Evolutionary conservation across 495 filamentous ascomycete genomes (phyloP).

Genomic region (Talaromyces adpressus): DNA sequence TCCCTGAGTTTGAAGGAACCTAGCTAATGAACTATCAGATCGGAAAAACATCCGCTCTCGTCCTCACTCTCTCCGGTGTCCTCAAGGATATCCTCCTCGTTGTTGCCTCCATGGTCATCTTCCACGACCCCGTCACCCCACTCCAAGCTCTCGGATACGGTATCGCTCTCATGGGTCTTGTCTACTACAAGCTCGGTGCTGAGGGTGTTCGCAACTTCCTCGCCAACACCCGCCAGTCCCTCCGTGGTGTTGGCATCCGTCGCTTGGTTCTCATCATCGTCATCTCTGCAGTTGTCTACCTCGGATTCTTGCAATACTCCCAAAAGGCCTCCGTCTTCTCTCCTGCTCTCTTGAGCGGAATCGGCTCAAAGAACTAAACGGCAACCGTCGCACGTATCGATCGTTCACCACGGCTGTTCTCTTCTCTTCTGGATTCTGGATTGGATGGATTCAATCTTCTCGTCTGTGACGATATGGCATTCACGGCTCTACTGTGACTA

Average conservation of each 20-base stretch:
- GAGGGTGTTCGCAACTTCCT: conserved; percentile 65
- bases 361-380: conserved; percentile 1
- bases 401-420: not conserved
- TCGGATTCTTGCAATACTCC: not conserved
- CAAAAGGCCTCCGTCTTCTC: not conserved
- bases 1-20: not conserved
- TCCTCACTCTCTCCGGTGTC: conserved; percentile 90
- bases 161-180: conserved; percentile 77
- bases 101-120: conserved; percentile 76
- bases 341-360: not conserved
- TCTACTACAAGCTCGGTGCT: conserved; percentile 89
- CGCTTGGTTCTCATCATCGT: not conserved
- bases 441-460: not conserved
- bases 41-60: conserved; percentile 88
- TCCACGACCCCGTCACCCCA: conserved; percentile 66
- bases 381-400: not conserved
- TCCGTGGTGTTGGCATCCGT: not conserved
- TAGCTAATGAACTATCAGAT: conserved; percentile 52
- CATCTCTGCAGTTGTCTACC: not conserved
- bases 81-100: conserved; percentile 95
- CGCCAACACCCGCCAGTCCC: conserved; percentile 49
- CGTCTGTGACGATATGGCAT: not conserved
- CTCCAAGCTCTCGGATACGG: conserved; percentile 88
- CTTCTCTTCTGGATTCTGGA: not conserved
- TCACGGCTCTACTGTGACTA: not conserved